Evolutionary conservation across 768 basidiomycete genomes (phyloP).

Genomic region (Artomyces pyxidatus): DNA sequence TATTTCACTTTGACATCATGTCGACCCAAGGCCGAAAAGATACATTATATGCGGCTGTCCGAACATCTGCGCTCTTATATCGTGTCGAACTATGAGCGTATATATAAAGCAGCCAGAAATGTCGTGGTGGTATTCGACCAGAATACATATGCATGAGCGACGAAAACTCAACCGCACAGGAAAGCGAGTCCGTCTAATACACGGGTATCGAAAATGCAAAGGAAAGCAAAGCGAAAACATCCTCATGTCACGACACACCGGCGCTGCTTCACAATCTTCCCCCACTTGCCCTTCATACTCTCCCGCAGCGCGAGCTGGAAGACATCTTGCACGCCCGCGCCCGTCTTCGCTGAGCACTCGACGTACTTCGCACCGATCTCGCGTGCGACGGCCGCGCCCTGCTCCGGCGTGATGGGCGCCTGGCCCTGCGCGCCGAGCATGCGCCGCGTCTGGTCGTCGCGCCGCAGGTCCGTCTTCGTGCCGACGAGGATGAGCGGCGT

Average conservation of each 20-base stretch:
- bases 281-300: slow-evolving; percentile 77
- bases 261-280: slow-evolving; percentile 59
- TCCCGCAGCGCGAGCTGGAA: slow-evolving; percentile 85
- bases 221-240: too few relatives aligned
- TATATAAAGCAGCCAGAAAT: too few relatives aligned
- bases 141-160: too few relatives aligned
- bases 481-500: slow-evolving; percentile 89
- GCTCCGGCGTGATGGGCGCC: slow-evolving; percentile 70
- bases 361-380: slow-evolving; percentile 92
- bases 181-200: too few relatives aligned
- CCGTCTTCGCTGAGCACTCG: slow-evolving; percentile 94
- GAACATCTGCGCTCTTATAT: too few relatives aligned
- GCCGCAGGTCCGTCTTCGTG: slow-evolving; percentile 87
- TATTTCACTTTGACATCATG: too few relatives aligned
- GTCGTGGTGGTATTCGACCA: too few relatives aligned
- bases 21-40: too few relatives aligned
- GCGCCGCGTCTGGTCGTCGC: slow-evolving; percentile 76
- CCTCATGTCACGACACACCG: slow-evolving; percentile 63
- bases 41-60: too few relatives aligned
- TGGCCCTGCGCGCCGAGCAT: slow-evolving; percentile 89
- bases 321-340: slow-evolving; percentile 76
- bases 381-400: slow-evolving; percentile 78
- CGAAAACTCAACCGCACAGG: too few relatives aligned
- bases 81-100: too few relatives aligned
- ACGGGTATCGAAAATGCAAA: too few relatives aligned